Percentiles rank a stretch among this genome's conserved stretches.
phyloP scores from a whole-genome alignment of 176 grass and related monocot species.

The Ampelocalamus luodianensis region DNA sequence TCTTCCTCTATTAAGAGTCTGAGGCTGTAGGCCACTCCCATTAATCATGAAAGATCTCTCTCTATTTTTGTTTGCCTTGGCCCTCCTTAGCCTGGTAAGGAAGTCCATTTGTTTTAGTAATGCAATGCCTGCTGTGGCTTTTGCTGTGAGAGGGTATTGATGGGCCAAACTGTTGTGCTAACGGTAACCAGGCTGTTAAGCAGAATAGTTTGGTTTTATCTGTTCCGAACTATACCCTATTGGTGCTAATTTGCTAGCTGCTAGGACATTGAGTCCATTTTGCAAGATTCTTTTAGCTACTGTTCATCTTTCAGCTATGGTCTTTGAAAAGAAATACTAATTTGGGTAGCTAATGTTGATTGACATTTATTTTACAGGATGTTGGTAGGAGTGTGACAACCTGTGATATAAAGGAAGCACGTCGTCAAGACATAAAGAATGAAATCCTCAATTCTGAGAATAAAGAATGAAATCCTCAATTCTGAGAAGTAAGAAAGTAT shows the following conservation, averaged over 20 bases:
- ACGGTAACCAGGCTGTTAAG: background rate
- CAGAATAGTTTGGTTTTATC: conserved; percentile 1
- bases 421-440: conserved; percentile 89
- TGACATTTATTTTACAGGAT: conserved; percentile 62
- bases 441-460: too few species aligned
- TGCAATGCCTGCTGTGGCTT: conserved; percentile 9
- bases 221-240: background rate
- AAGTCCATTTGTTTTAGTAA: background rate
- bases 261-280: background rate
- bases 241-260: conserved; percentile 15
- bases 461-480: conserved; percentile 98
- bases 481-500: conserved; percentile 71
- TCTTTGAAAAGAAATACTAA: background rate
- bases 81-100: background rate
- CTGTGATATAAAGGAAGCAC: conserved; percentile 84
- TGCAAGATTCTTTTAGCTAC: background rate
- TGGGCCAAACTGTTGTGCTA: background rate
- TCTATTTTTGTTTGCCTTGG: conserved; percentile 5
- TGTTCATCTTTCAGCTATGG: background rate
- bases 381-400: conserved; percentile 90
- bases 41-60: conserved; percentile 2
- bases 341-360: conserved; percentile 28
- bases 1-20: background rate
- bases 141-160: background rate
- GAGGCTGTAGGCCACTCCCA: background rate